Base-by-base conservation (phyloP, 148 eudicot species). In the Persicaria maculosa region DNA sequence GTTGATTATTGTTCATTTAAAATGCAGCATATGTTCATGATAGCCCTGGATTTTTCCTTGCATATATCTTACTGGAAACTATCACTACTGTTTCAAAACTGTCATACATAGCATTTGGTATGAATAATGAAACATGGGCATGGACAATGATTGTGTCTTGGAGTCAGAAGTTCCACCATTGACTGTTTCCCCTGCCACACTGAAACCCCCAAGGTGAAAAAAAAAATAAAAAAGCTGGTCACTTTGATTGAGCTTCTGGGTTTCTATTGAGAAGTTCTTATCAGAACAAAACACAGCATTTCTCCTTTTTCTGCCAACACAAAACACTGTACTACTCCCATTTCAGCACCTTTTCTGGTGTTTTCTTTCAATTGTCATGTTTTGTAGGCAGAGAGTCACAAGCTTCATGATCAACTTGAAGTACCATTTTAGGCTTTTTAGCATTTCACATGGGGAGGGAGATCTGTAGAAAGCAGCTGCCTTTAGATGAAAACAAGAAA, bases 111-210 rank as follows among this genome's bases (percentile, higher is more conserved):
- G 14, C 55, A 25, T 59, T 22, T 36, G 17, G 15, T 59, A 59
- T 59, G 67, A 59, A 59, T 40, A 59, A 59, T 22, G 67, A 57
- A 58, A 58, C 65, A 22, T 58, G 65, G 22, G 22, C 65, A 58
- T 20, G 12, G 22, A 59, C 67, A 59, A 59, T 22, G 67, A 59
- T 59, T 59, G 67, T 25, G 43, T 59, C 9, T 57, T 57, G 10
- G 31, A 57, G 64, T 57, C 67, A 20, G 67, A 25, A 25, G 25
- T 59, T 59, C 43, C 43, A 59, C 43, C 22, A 9, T 40, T 4
- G 22, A 59, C 67, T 59, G 67, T 59, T 59, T 59, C 12, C 67
- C 43, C 4, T 59, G 40, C 43, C 43, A 4, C 15, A 3, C 31
- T 52, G 55, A 52, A 57, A 57, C 4, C 20, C 64, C 40, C 40